phyloP scores from a whole-genome alignment of 2,329 filamentous ascomycete genomes.

The Aspergillus latus region DNA sequence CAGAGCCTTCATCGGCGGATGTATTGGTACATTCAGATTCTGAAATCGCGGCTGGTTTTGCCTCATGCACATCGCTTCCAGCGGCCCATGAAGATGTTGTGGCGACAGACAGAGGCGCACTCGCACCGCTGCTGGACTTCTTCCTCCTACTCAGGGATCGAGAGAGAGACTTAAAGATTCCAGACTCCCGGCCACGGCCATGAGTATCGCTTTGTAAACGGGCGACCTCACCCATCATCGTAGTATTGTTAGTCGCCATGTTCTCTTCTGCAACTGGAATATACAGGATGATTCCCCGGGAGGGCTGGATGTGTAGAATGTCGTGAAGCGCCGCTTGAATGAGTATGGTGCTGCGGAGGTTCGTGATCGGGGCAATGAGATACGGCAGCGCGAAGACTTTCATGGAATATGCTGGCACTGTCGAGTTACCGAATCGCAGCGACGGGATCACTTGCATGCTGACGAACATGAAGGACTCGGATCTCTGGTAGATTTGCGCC shows the following conservation, averaged over 20 bases:
- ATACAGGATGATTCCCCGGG: slow-evolving; percentile 73
- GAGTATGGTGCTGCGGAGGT: slow-evolving; percentile 76
- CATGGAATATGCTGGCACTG: slow-evolving; percentile 77
- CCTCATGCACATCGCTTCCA: slow-evolving; percentile 1
- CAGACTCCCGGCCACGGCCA: slow-evolving; percentile 37
- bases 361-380: slow-evolving; percentile 70
- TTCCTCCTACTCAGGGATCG: slow-evolving; percentile 41
- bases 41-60: background rate
- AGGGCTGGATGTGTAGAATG: slow-evolving; percentile 63
- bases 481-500: slow-evolving; percentile 71
- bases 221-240: slow-evolving; percentile 66
- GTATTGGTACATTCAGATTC: slow-evolving; percentile 8
- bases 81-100: slow-evolving; percentile 22
- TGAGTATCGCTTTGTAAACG: slow-evolving; percentile 50
- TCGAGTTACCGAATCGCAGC: slow-evolving; percentile 71
- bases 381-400: slow-evolving; percentile 69
- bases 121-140: slow-evolving; percentile 32
- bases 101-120: slow-evolving; percentile 25
- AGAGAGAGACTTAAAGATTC: slow-evolving; percentile 42
- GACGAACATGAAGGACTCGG: slow-evolving; percentile 71
- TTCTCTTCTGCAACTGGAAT: slow-evolving; percentile 68
- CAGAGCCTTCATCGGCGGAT: slow-evolving; percentile 10
- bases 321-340: slow-evolving; percentile 75
- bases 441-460: slow-evolving; percentile 73
- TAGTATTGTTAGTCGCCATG: slow-evolving; percentile 69